Base-by-base conservation (phyloP, 441 rosid genomes). In the Adansonia madagascariensis region DNA sequence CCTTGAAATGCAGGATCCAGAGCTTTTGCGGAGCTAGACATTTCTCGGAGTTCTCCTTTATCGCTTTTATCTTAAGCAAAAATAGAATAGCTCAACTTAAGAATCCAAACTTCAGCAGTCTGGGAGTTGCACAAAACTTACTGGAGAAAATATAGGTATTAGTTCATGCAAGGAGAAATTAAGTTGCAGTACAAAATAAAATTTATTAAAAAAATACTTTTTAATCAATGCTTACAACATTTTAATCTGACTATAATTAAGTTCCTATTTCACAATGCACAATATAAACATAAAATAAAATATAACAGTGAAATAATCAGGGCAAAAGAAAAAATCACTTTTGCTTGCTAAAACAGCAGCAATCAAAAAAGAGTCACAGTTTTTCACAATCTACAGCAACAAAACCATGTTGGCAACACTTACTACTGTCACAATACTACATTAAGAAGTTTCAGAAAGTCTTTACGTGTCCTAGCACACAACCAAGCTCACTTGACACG, bases 1-100 rank as follows among this genome's bases (percentile, higher is more conserved):
- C 98, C 98, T 79, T 92, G 98, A 84, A 97, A 97, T 55, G 97
- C 97, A 83, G 98, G 97, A 85, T 97, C 99, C 86, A 91, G 77
- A 71, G 83, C 83, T 85, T 97, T 94, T 53, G 88, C 77, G 69
- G 99, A 80, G 80, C 87, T 88, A 79, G 99, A 91, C 99, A 97
- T 96, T 66, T 79, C 67, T 79, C 59, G 15, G 61, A 74, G 74
- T 67, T 35, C 68, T 70, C 52, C 27, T 81, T 67, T 71, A 50
- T 57, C 76, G 76, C 63, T 76, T 81, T 69, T 74, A 75, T 77
- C 22, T n/a, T 31, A 69, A 49, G 43, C 8, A 41, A 78, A 68
- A n/a, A 74, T 60, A 76, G 63, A 76, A 64, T 70, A 77, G 77
- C 49, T 55, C 31, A 49, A 56, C 73, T 74, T 75, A 31, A 80